phyloP scores from a whole-genome alignment of 2,329 filamentous ascomycete species.

The Ceratocystis lukuohia region DNA sequence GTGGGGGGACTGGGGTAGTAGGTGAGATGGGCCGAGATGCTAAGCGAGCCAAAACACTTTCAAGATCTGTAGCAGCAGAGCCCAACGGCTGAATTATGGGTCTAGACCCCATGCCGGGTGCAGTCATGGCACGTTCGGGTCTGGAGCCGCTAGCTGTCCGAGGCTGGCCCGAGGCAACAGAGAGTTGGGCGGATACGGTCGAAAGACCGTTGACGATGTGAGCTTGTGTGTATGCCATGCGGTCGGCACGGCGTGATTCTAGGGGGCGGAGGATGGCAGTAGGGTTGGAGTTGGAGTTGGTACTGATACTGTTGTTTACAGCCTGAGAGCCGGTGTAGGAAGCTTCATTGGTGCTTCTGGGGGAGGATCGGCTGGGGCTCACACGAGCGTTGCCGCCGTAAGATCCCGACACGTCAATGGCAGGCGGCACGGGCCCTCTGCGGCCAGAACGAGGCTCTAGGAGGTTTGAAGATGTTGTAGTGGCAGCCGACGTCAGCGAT shows the following conservation, averaged over 20 bases:
- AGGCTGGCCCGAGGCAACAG: conserved; percentile 17
- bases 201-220: conserved; percentile 17
- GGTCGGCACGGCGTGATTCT: conserved; percentile 3
- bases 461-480: not conserved
- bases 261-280: not conserved
- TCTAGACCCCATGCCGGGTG: conserved; percentile 11
- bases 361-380: not conserved
- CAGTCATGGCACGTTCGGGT: conserved; percentile 18
- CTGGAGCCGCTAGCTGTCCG: conserved; percentile 6
- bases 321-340: not conserved
- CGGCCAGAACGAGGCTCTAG: conserved; percentile 1
- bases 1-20: conserved; percentile 19
- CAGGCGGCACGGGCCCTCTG: conserved; percentile 3
- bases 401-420: conserved; percentile 36
- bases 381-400: conserved; percentile 26
- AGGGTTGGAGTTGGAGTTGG: not conserved
- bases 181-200: conserved; percentile 13
- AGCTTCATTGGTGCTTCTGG: not conserved
- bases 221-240: conserved; percentile 13
- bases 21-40: conserved; percentile 17
- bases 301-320: not conserved
- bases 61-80: conserved; percentile 10
- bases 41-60: not conserved
- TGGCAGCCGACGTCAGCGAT: not conserved
- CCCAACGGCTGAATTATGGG: conserved; percentile 8